Evolutionary conservation across 345 rosid genomes (phyloP).

Genomic region (Physaria fendleri): DNA sequence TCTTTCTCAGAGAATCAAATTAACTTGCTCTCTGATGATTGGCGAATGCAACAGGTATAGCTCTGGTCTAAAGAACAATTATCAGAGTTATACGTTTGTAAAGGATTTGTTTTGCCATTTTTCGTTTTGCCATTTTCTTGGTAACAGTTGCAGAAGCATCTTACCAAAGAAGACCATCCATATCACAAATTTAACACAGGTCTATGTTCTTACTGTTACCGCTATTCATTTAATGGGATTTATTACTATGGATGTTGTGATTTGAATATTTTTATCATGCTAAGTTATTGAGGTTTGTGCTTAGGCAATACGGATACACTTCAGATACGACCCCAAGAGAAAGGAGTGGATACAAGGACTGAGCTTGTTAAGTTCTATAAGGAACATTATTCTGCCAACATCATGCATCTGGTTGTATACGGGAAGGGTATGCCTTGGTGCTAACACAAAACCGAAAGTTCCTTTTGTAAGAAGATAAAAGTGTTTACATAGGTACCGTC

Average conservation of each 20-base stretch:
- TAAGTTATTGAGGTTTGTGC: constrained; percentile 14
- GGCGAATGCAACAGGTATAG: constrained; percentile 82
- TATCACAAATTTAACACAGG: constrained; percentile 94
- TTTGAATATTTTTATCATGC: too few species aligned
- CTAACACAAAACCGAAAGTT: neutral
- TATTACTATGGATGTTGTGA: neutral
- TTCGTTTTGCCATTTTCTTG: neutral
- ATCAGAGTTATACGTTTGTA: too few species aligned
- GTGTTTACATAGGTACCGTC: neutral
- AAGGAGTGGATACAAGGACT: constrained; percentile 65
- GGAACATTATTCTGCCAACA: constrained; percentile 83
- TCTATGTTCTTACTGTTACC: constrained; percentile 13
- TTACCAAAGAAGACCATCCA: constrained; percentile 70
- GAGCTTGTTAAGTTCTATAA: constrained; percentile 82
- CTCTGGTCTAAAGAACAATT: neutral
- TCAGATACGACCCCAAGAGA: constrained; percentile 71
- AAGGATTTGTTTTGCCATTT: too few species aligned
- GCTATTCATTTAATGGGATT: neutral
- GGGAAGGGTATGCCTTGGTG: constrained; percentile 53
- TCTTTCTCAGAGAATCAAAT: constrained; percentile 74
- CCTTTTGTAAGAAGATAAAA: neutral
- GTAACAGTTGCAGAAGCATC: constrained; percentile 70
- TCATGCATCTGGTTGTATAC: constrained; percentile 83
- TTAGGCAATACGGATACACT: constrained; percentile 88
- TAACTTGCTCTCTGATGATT: constrained; percentile 67